Percentiles rank a stretch among this genome's conserved stretches.
phyloP scores from a whole-genome alignment of 805 yeast genomes.

The Babjeviella inositovora region DNA sequence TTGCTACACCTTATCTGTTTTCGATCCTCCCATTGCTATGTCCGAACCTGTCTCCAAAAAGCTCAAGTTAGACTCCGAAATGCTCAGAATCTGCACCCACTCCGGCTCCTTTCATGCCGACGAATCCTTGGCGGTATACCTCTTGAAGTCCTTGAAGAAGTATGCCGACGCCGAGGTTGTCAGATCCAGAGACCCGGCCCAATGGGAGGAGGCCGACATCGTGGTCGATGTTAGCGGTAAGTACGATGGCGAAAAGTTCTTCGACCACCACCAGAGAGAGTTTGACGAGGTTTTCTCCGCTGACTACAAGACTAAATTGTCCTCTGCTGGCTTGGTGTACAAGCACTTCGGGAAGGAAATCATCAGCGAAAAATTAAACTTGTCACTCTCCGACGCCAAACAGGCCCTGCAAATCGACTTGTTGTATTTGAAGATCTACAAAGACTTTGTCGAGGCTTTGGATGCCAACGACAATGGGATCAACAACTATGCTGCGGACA shows the following conservation, averaged over 20 bases:
- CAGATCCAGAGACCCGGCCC: slow-evolving; percentile 71
- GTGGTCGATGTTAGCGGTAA: slow-evolving; percentile 92
- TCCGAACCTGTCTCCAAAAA: slow-evolving; percentile 1
- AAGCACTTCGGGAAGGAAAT: slow-evolving; percentile 72
- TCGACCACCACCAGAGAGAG: slow-evolving; percentile 95
- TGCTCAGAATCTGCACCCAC: slow-evolving; percentile 69
- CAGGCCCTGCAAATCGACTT: slow-evolving; percentile 32
- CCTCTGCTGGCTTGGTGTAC: slow-evolving; percentile 88
- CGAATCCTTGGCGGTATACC: slow-evolving; percentile 84
- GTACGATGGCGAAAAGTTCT: slow-evolving; percentile 72
- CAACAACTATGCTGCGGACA: slow-evolving; percentile 41
- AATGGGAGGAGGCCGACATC: slow-evolving; percentile 78
- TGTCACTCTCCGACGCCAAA: slow-evolving; percentile 13
- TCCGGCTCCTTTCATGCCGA: slow-evolving; percentile 96
- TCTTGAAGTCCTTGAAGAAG: slow-evolving; percentile 60
- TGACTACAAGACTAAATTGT: slow-evolving; percentile 57
- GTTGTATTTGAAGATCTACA: slow-evolving; percentile 65
- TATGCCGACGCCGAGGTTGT: slow-evolving; percentile 51
- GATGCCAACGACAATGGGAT: slow-evolving; percentile 97
- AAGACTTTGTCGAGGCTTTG: slow-evolving; percentile 75
- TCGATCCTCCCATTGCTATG: too few relatives aligned
- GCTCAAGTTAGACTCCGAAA: slow-evolving; percentile 4
- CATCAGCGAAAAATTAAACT: slow-evolving; percentile 33
- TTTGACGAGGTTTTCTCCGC: slow-evolving; percentile 60
- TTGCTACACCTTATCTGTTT: too few relatives aligned